Evolutionary conservation across 768 basidiomycete species (phyloP).

Genomic region (Tricholomella constricta): DNA sequence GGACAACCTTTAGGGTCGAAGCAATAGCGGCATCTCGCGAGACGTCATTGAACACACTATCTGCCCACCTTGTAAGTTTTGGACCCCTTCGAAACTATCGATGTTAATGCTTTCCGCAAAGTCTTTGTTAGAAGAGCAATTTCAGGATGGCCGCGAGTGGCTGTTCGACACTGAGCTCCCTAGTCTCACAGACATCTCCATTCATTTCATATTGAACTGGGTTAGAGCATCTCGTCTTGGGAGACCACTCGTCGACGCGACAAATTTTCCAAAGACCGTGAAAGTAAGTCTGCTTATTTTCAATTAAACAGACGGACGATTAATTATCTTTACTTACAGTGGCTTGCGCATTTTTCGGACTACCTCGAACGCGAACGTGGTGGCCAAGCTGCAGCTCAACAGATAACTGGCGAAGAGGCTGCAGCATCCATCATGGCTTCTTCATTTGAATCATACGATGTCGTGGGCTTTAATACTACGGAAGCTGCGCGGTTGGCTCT

Average conservation of each 20-base stretch:
- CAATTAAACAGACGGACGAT: background rate
- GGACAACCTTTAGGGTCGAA: conserved; percentile 40
- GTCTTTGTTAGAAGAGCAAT: conserved; percentile 41
- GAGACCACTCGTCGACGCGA: conserved; percentile 37
- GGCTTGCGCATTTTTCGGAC: conserved; percentile 44
- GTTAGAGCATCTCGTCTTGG: conserved; percentile 35
- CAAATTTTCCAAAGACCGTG: conserved; percentile 40
- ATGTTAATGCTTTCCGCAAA: conserved; percentile 9
- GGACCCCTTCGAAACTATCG: background rate
- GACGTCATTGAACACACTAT: conserved; percentile 36
- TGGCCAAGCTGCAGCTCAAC: conserved; percentile 23
- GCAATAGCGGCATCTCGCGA: conserved; percentile 7
- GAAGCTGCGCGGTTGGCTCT: conserved; percentile 48
- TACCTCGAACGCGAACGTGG: conserved; percentile 33
- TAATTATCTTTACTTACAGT: conserved; percentile 33
- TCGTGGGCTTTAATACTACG: conserved; percentile 45
- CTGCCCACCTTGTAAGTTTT: conserved; percentile 47
- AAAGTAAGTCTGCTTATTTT: conserved; percentile 31
- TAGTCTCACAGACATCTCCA: conserved; percentile 52
- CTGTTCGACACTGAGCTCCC: conserved; percentile 55
- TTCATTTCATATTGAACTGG: conserved; percentile 54
- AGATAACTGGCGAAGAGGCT: conserved; percentile 43
- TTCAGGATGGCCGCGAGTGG: conserved; percentile 58
- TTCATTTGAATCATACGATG: conserved; percentile 35
- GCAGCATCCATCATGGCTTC: conserved; percentile 41